phyloP scores from a whole-genome alignment of 2,329 filamentous ascomycete genomes.

The Ceratocystis cacaofunesta region DNA sequence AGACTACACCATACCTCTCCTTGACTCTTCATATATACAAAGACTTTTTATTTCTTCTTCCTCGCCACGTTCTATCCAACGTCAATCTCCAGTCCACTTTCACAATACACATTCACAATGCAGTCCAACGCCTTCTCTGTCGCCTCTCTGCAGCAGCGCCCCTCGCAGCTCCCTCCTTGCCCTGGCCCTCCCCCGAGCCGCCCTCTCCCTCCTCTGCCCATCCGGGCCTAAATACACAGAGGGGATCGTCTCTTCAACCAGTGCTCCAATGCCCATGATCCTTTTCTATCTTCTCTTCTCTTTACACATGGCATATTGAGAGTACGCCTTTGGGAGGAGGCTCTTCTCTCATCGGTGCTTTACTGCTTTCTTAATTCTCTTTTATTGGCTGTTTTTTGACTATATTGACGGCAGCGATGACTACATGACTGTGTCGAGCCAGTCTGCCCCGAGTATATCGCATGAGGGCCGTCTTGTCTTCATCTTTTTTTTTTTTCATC shows the following conservation, averaged over 20 bases:
- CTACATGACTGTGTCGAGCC: not conserved
- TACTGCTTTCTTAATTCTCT: not conserved
- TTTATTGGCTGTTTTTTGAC: not conserved
- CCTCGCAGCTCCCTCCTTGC: slow-evolving; percentile 52
- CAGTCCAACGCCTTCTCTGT: slow-evolving; percentile 9
- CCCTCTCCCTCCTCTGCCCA: slow-evolving; percentile 50
- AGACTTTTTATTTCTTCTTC: too few relatives aligned
- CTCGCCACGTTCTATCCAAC: too few relatives aligned
- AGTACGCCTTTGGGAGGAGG: too few relatives aligned
- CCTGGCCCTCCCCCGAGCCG: slow-evolving; percentile 50
- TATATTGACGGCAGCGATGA: not conserved
- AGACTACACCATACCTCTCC: not conserved
- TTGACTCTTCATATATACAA: not conserved
- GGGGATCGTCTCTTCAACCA: not conserved
- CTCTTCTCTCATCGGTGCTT: not conserved
- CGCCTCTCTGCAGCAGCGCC: slow-evolving; percentile 34
- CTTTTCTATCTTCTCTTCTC: not conserved
- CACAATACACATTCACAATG: slow-evolving; percentile 18
- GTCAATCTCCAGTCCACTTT: slow-evolving; percentile 10
- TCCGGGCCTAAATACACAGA: slow-evolving; percentile 32
- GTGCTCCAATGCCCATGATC: not conserved
- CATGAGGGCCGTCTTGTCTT: not conserved
- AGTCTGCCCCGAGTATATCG: not conserved
- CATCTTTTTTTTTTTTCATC: not conserved
- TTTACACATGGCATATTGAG: not conserved